Conservation (phyloP, 768 basidiomycete genomes). For the Rhodocollybia butyracea region DNA sequence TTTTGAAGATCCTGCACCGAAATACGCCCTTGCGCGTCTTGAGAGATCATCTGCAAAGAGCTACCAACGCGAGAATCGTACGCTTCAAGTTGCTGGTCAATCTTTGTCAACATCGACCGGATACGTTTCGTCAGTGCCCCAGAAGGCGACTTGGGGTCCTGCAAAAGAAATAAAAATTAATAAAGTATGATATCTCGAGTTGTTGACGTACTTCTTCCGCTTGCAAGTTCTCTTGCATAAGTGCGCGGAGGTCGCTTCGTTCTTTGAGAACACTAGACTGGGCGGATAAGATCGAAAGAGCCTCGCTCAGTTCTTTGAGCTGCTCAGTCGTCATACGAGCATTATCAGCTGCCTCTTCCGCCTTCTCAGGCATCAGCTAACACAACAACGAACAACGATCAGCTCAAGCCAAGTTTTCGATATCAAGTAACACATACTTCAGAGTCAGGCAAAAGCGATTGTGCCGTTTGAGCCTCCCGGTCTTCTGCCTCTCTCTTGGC, state of each 20-base stretch:
- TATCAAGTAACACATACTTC: slow-evolving; percentile 50
- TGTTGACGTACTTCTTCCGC: slow-evolving; percentile 70
- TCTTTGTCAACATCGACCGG: slow-evolving; percentile 91
- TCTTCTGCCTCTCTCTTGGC: slow-evolving; percentile 80
- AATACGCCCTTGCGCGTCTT: slow-evolving; percentile 85
- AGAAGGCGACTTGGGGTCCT: slow-evolving; percentile 79
- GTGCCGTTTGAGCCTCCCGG: slow-evolving; percentile 72
- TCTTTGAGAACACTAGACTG: slow-evolving; percentile 96
- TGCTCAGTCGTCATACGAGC: slow-evolving; percentile 99
- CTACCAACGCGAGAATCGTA: slow-evolving; percentile 88
- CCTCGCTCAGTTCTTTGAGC: slow-evolving; percentile 89
- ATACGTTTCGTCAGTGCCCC: slow-evolving; percentile 94
- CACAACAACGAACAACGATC: too few relatives aligned
- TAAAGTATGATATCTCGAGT: slow-evolving; percentile 6
- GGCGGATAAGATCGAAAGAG: slow-evolving; percentile 85
- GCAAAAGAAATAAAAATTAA: slow-evolving; percentile 6
- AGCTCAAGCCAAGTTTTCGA: background rate
- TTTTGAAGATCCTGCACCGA: slow-evolving; percentile 86
- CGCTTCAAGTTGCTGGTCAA: slow-evolving; percentile 87
- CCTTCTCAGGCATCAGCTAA: slow-evolving; percentile 64
- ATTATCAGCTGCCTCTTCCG: slow-evolving; percentile 54
- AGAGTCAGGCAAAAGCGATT: slow-evolving; percentile 82
- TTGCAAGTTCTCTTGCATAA: slow-evolving; percentile 94
- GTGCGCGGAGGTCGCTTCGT: slow-evolving; percentile 80
- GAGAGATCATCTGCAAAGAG: slow-evolving; percentile 82